These are phyloP conservation scores for Lactarius akahatsu DNA, from an alignment of 768 basidiomycete genomes.

Conservation along the genomic window DNA sequence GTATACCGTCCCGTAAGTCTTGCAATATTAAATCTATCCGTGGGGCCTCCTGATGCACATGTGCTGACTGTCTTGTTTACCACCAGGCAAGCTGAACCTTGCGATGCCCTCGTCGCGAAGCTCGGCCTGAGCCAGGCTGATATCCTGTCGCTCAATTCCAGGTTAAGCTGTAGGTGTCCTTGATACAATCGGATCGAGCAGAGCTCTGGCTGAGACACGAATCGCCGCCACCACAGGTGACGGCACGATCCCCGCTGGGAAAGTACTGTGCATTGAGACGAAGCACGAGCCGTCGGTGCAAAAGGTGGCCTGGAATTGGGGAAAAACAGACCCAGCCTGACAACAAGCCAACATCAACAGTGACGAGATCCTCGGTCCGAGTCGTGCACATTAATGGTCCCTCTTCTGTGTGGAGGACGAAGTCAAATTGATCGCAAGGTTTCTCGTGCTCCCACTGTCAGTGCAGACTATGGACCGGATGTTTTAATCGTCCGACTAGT, in stretches of 20 bases:
- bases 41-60: not conserved
- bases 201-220: not conserved
- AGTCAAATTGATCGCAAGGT: not conserved
- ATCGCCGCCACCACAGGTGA: not conserved
- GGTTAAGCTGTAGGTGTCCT: not conserved
- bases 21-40: not conserved
- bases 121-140: not conserved
- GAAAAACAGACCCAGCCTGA: not conserved
- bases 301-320: not conserved
- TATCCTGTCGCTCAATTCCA: conserved; percentile 12
- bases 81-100: conserved; percentile 8
- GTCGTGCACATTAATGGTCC: not conserved
- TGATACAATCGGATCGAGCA: not conserved
- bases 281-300: too few relatives aligned
- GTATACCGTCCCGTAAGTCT: conserved; percentile 1
- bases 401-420: not conserved
- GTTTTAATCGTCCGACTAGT: not conserved
- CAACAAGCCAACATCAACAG: not conserved
- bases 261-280: not conserved
- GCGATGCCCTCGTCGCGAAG: not conserved
- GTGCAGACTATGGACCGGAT: too few relatives aligned
- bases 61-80: not conserved
- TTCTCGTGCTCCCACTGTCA: not conserved
- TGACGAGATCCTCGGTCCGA: not conserved
- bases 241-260: not conserved